phyloP scores from a whole-genome alignment of 1,284 basidiomycete species.

The Violaceomyces palustris region DNA sequence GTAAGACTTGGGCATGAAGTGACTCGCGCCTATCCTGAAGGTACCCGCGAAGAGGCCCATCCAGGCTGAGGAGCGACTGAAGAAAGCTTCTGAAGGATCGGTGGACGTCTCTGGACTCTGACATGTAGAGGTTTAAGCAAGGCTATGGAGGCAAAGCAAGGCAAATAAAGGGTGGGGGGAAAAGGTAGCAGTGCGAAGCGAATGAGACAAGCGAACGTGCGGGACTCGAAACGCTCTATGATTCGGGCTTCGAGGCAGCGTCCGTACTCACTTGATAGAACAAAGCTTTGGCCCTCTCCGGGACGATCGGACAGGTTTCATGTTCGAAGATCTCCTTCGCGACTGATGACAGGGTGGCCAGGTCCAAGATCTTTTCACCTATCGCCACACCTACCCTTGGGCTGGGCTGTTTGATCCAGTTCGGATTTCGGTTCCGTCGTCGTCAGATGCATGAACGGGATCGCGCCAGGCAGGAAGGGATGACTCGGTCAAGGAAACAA shows the following conservation, averaged over 20 bases:
- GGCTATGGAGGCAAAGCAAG: too few relatives aligned
- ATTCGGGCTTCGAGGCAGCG: not conserved
- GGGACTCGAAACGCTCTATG: too few relatives aligned
- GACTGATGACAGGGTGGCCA: conserved; percentile 9
- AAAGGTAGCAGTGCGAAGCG: too few relatives aligned
- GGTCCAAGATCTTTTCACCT: conserved; percentile 28
- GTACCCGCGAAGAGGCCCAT: conserved; percentile 1
- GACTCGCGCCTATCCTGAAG: not conserved
- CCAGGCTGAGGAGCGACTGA: conserved; percentile 9
- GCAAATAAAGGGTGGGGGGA: too few relatives aligned
- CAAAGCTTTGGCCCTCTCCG: not conserved
- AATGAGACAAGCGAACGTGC: too few relatives aligned
- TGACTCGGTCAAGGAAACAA: too few relatives aligned
- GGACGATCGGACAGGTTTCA: not conserved
- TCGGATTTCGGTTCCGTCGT: too few relatives aligned
- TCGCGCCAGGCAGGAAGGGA: too few relatives aligned
- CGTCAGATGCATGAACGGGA: too few relatives aligned
- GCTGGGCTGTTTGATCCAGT: too few relatives aligned
- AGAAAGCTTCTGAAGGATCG: conserved; percentile 7
- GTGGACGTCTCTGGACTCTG: conserved; percentile 3
- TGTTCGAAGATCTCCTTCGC: not conserved
- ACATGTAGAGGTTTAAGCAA: conserved; percentile 21
- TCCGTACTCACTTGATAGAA: not conserved
- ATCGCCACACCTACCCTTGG: conserved; percentile 19
- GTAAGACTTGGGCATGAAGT: conserved; percentile 3